Base-by-base conservation (phyloP, 1,284 basidiomycete genomes). In the Irpex sp. region DNA sequence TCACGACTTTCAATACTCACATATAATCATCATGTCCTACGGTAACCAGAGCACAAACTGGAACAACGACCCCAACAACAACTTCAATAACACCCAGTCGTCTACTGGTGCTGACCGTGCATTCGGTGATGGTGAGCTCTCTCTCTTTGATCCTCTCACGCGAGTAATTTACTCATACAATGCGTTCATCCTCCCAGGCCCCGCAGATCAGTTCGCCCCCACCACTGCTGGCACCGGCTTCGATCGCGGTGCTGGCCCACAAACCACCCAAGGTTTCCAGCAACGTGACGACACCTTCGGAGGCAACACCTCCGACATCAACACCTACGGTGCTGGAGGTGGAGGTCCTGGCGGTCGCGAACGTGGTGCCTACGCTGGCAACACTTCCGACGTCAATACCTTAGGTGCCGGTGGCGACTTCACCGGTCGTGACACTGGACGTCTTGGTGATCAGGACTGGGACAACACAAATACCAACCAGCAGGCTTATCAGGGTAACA, bases 41-140 rank as follows among this genome's bases (percentile, higher is more conserved):
- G 59, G 64, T 47, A 61, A 65, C 47, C 59, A 66, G 47, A 49
- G 51, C 38, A 66, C 48, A 60, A 65, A 61, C 57, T 66, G 65
- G 64, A 64, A 66, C 62, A 69, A 62, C 61, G 68, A 70, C 63
- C 66, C 69, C 58, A 70, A 67, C 65, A 66, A 59, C 64, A 66
- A 67, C 63, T 65, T 61, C 37, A 66, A 67, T 63, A 34, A 34
- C 31, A 34, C 5, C 31, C 31, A 34, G 31, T 34, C 31, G 5
- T 34, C 31, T 34, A 19, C 60, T 11, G 48, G 37, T 17, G 66
- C 66, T 60, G 65, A 63, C 37, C 58, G 62, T 49, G 63, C 62
- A 5, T 60, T 61, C 58, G 57, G 62, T 63, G 31, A n/a, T 15
- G 19, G 17, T 60, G 21, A 15, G n/a, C 3, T 5, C n/a, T 7